Conservation (phyloP, 495 filamentous ascomycete genomes). For the Thermochaetoides thermophila region DNA sequence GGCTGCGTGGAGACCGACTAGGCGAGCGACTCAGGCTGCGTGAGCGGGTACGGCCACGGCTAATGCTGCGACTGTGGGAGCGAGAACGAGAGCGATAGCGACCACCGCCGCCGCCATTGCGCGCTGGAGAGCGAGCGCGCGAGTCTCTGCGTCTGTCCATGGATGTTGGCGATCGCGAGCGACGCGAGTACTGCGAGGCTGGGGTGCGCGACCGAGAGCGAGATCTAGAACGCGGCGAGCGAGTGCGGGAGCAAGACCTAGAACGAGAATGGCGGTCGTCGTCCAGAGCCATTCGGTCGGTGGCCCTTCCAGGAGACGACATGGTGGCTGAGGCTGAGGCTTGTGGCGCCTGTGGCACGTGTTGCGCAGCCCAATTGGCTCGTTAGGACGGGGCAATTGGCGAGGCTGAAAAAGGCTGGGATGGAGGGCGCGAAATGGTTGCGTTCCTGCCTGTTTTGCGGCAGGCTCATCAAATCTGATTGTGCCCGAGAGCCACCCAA, state of each 20-base stretch:
- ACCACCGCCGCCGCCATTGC: constrained; percentile 20
- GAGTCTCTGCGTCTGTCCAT: constrained; percentile 5
- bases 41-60: constrained; percentile 15
- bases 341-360: too few species aligned
- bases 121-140: constrained; percentile 11
- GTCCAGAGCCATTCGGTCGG: constrained; percentile 4
- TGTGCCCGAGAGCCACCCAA: too few species aligned
- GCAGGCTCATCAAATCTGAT: too few species aligned
- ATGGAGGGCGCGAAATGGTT: background rate
- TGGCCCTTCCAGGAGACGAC: constrained; percentile 9
- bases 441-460: too few species aligned
- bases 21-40: constrained; percentile 5
- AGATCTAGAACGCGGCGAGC: constrained; percentile 8
- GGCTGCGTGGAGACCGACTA: constrained; percentile 8
- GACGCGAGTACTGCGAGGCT: constrained; percentile 5
- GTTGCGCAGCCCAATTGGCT: background rate
- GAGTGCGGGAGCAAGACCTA: too few species aligned
- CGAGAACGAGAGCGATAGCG: too few species aligned
- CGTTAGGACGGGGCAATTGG: background rate
- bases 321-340: constrained; percentile 5
- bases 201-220: constrained; percentile 9
- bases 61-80: constrained; percentile 13
- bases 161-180: constrained; percentile 12
- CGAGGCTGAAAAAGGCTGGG: background rate
- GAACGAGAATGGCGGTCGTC: constrained; percentile 2